A percentile compares a stretch with the other conserved stretches of the same genome.
phyloP scores from a whole-genome alignment of 495 filamentous ascomycete genomes.

The Rusavskia elegans region DNA sequence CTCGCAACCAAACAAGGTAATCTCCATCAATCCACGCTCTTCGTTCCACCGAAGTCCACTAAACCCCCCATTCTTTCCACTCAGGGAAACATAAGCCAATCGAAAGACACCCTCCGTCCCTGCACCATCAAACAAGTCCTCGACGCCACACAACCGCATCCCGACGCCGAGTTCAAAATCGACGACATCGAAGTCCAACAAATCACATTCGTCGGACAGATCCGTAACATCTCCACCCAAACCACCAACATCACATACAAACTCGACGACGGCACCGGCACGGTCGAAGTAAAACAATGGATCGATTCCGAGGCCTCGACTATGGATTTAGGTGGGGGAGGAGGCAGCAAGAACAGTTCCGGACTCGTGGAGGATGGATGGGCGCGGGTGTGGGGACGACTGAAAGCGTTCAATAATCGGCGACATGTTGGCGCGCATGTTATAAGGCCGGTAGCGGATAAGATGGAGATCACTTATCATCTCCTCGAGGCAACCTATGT shows the following conservation, averaged over 20 bases:
- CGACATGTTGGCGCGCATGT: conserved; percentile 65
- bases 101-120: conserved; percentile 58
- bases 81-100: no score
- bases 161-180: conserved; percentile 60
- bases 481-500: conserved; percentile 75
- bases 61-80: no score
- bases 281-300: conserved; percentile 89
- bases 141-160: conserved; percentile 58
- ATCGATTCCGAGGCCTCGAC: conserved; percentile 43
- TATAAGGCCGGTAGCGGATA: conserved; percentile 61
- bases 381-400: conserved; percentile 63
- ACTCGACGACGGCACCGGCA: conserved; percentile 87
- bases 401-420: conserved; percentile 66
- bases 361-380: conserved; percentile 49
- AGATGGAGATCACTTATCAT: conserved; percentile 85
- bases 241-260: conserved; percentile 83
- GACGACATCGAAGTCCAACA: conserved; percentile 52
- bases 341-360: conserved; percentile 21
- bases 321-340: conserved; percentile 32
- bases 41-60: neutral
- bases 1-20: conserved; percentile 31
- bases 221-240: conserved; percentile 72
- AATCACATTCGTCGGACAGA: conserved; percentile 76
- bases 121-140: conserved; percentile 89
- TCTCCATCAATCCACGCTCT: neutral